phyloP scores from a whole-genome alignment of 305 asterid genomes.

The Solanum hybrid region DNA sequence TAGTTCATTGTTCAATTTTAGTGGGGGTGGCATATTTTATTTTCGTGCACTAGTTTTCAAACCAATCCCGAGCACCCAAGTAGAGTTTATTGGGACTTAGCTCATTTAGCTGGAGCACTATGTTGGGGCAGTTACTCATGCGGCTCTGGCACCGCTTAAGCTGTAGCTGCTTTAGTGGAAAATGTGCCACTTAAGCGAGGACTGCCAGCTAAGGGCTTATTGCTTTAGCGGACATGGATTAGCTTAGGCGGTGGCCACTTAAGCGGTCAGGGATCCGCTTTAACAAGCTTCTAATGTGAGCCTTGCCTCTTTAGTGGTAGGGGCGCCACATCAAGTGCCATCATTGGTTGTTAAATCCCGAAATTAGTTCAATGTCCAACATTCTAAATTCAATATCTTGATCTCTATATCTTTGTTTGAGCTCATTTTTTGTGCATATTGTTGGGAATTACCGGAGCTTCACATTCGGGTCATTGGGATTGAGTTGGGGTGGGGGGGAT shows the following conservation, averaged over 20 bases:
- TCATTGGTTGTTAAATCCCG: too few species aligned
- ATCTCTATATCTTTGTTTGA: neutral
- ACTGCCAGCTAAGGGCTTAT: neutral
- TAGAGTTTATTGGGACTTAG: neutral
- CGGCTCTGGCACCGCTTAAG: neutral
- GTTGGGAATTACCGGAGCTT: neutral
- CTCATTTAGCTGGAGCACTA: neutral
- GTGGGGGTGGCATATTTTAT: too few species aligned
- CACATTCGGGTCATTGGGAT: neutral
- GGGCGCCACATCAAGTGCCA: neutral
- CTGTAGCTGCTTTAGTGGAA: rapidly evolving
- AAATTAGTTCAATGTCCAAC: too few species aligned
- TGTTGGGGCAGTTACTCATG: neutral
- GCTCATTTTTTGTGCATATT: neutral
- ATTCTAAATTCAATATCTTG: neutral
- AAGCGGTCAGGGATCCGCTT: too few species aligned
- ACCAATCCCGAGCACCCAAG: neutral
- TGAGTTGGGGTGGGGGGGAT: neutral
- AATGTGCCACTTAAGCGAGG: neutral
- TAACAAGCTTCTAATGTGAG: neutral
- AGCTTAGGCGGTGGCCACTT: neutral
- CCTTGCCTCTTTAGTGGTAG: neutral
- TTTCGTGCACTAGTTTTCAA: neutral
- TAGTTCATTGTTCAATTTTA: neutral
- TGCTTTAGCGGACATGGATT: neutral